These are phyloP conservation scores for Pyrus communis DNA, from an alignment of 306 rosid species.

Conservation along the genomic window DNA sequence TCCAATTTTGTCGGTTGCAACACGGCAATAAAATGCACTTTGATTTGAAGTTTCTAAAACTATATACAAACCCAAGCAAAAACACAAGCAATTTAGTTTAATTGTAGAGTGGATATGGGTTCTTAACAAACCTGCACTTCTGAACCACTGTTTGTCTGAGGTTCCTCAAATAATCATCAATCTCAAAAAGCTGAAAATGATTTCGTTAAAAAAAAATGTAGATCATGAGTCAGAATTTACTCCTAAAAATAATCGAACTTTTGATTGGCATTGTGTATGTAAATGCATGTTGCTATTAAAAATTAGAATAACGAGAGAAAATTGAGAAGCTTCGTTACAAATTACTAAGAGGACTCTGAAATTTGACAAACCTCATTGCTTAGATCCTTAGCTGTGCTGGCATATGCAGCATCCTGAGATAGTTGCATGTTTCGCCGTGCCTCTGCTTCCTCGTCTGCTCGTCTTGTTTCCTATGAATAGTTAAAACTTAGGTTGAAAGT, in stretches of 20 bases:
- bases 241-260: not conserved
- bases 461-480: conserved; percentile 62
- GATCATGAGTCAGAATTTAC: not conserved
- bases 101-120: not conserved
- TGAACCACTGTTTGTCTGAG: conserved; percentile 62
- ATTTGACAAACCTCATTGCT: conserved; percentile 59
- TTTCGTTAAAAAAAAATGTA: not conserved
- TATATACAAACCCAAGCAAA: not conserved
- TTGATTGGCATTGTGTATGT: not conserved
- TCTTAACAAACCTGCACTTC: conserved; percentile 65
- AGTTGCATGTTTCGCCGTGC: conserved; percentile 58
- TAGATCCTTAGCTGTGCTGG: conserved; percentile 57
- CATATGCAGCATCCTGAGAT: conserved; percentile 76
- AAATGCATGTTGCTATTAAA: not conserved
- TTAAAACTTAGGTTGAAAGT: not conserved
- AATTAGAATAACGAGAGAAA: not conserved
- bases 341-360: not conserved
- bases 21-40: not conserved
- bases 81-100: not conserved
- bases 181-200: conserved; percentile 53
- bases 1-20: not conserved
- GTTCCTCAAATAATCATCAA: conserved; percentile 54
- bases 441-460: conserved; percentile 76
- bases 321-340: not conserved
- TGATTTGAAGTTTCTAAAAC: not conserved